These are phyloP conservation scores for Candida dubliniensis DNA, from an alignment of 1,139 yeast species.

Conservation along the genomic window DNA sequence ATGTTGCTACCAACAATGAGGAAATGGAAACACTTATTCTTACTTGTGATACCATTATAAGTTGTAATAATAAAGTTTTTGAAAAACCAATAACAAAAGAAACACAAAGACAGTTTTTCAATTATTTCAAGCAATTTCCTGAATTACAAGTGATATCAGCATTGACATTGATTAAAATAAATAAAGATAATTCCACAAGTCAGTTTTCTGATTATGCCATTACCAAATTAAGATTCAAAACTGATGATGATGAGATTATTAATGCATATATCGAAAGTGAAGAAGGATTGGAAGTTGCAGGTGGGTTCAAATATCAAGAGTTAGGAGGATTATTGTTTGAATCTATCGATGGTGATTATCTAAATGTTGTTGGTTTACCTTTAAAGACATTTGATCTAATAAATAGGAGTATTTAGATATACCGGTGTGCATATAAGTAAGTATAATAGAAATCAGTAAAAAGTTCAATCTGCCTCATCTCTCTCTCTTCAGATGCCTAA, in stretches of 20 bases:
- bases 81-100: conserved; percentile 71
- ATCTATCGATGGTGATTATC: conserved; percentile 73
- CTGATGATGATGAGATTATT: conserved; percentile 53
- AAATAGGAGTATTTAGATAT: conserved; percentile 13
- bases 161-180: conserved; percentile 51
- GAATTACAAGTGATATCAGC: conserved; percentile 66
- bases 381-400: conserved; percentile 51
- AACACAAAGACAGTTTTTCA: conserved; percentile 45
- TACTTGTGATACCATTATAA: conserved; percentile 89
- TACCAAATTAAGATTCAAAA: conserved; percentile 31
- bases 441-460: too few relatives aligned
- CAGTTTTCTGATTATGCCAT: conserved; percentile 11
- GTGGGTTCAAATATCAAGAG: conserved; percentile 88
- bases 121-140: conserved; percentile 45
- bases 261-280: conserved; percentile 61
- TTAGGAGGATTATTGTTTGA: conserved; percentile 64
- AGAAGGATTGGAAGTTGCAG: conserved; percentile 85
- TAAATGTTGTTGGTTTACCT: conserved; percentile 90
- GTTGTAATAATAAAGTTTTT: conserved; percentile 55
- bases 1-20: too few relatives aligned
- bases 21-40: conserved; percentile 31
- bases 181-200: conserved; percentile 18
- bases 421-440: not conserved
- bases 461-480: too few relatives aligned
- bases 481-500: too few relatives aligned